Conservation (phyloP, 768 basidiomycete genomes). For the Fomitopsis serialis region DNA sequence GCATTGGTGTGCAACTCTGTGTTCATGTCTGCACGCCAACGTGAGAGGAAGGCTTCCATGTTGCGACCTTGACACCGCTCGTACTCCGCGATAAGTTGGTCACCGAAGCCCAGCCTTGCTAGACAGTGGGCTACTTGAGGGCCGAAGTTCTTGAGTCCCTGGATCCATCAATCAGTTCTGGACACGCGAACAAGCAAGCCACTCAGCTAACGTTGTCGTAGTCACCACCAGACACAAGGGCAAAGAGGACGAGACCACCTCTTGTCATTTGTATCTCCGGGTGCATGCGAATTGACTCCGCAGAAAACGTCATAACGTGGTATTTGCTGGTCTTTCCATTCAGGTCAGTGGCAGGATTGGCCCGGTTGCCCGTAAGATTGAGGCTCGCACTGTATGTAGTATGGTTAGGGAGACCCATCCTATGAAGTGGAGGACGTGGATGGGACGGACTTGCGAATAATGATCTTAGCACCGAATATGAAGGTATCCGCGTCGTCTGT, state of each 20-base stretch:
- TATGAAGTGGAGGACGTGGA: neutral
- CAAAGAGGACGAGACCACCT: conserved; percentile 29
- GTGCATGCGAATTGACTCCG: conserved; percentile 18
- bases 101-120: conserved; percentile 23
- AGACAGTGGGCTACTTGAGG: conserved; percentile 18
- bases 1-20: conserved; percentile 22
- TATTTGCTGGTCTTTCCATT: conserved; percentile 19
- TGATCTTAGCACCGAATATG: conserved; percentile 38
- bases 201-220: conserved; percentile 23
- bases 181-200: neutral
- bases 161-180: no score
- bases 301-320: conserved; percentile 20
- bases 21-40: conserved; percentile 20
- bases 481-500: conserved; percentile 46
- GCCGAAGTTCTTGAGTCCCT: conserved; percentile 19
- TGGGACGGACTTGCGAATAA: conserved; percentile 33
- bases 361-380: conserved; percentile 21
- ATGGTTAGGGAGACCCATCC: neutral
- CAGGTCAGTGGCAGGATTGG: conserved; percentile 18
- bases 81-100: conserved; percentile 19
- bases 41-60: conserved; percentile 15
- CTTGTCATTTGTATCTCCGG: conserved; percentile 20
- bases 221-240: conserved; percentile 30
- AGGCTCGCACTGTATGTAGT: conserved; percentile 10
- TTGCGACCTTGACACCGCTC: conserved; percentile 5